Conservation (phyloP, 2,329 filamentous ascomycete genomes). For the Aaosphaeria pasadenensis region DNA sequence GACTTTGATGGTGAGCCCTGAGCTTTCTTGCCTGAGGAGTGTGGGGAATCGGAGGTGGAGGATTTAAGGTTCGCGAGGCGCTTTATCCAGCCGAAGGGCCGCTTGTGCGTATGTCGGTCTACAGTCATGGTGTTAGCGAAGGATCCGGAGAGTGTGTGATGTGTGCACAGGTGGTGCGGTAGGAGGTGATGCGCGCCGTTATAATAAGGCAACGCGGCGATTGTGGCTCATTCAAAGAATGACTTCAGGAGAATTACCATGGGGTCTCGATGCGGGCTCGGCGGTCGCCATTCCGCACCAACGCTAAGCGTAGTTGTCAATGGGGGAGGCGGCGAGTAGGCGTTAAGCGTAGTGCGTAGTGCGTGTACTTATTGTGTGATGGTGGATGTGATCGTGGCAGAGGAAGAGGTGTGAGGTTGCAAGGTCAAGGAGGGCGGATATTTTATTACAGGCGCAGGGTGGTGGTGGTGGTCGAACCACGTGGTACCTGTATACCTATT, state of each 20-base stretch:
- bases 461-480: too few relatives aligned
- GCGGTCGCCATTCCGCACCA: slow-evolving; percentile 41
- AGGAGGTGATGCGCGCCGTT: not conserved
- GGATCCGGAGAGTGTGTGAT: not conserved
- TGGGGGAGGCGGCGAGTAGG: slow-evolving; percentile 1
- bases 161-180: not conserved
- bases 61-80: slow-evolving; percentile 87
- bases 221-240: slow-evolving; percentile 14
- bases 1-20: slow-evolving; percentile 32
- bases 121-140: slow-evolving; percentile 30
- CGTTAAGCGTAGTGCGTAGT: too few relatives aligned
- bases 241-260: slow-evolving; percentile 36
- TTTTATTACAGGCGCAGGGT: too few relatives aligned
- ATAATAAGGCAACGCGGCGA: not conserved
- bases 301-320: slow-evolving; percentile 4
- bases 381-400: too few relatives aligned
- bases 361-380: too few relatives aligned
- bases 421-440: too few relatives aligned
- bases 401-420: too few relatives aligned
- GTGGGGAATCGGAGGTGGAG: slow-evolving; percentile 54
- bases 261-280: slow-evolving; percentile 42
- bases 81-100: slow-evolving; percentile 94
- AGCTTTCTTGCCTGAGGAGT: slow-evolving; percentile 40
- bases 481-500: too few relatives aligned
- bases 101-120: slow-evolving; percentile 73